phyloP scores from a whole-genome alignment of 352 stramenopile species.

The Pythium aphanidermatum region DNA sequence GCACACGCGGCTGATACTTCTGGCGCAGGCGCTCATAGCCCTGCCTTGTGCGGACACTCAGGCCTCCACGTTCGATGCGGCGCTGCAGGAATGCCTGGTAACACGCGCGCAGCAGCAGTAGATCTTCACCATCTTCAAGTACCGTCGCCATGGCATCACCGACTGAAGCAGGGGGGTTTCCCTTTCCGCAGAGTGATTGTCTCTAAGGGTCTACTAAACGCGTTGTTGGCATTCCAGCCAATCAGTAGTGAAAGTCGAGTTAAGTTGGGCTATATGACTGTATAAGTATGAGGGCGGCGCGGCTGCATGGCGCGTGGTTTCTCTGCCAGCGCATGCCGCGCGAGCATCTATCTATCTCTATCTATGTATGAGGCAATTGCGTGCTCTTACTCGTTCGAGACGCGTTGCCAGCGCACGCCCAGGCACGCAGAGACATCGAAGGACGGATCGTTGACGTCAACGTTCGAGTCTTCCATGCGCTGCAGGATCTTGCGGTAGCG shows the following conservation, averaged over 20 bases:
- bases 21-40: slow-evolving; percentile 17
- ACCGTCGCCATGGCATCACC: not conserved
- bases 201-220: too few species aligned
- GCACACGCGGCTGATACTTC: slow-evolving; percentile 28
- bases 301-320: too few species aligned
- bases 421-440: slow-evolving; percentile 24
- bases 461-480: slow-evolving; percentile 20
- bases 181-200: too few species aligned
- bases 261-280: too few species aligned
- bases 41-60: slow-evolving; percentile 14
- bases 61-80: slow-evolving; percentile 5
- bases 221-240: too few species aligned
- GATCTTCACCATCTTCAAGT: not conserved
- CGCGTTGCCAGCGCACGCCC: slow-evolving; percentile 19
- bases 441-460: slow-evolving; percentile 17
- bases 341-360: not conserved
- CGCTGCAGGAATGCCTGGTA: slow-evolving; percentile 19
- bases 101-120: slow-evolving; percentile 7
- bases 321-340: too few species aligned
- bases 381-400: slow-evolving; percentile 3
- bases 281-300: too few species aligned
- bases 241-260: too few species aligned
- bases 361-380: not conserved
- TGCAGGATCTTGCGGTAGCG: slow-evolving; percentile 24
- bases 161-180: not conserved